Evolutionary conservation across 2,329 filamentous ascomycete species (phyloP).

Genomic region (Apiospora marii): DNA sequence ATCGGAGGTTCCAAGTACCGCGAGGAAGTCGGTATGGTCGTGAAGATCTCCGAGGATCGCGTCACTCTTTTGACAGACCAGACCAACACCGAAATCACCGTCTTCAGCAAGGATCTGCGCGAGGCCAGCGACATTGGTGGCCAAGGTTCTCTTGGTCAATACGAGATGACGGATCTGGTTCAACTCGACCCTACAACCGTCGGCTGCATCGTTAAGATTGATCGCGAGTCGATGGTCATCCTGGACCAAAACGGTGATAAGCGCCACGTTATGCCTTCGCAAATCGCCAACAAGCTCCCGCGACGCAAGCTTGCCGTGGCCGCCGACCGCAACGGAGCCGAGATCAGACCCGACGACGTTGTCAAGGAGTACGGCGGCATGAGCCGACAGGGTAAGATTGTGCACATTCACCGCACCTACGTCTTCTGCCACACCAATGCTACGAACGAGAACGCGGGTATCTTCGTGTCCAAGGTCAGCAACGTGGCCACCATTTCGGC

Average conservation of each 20-base stretch:
- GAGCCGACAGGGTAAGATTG: constrained; percentile 84
- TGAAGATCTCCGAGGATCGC: constrained; percentile 89
- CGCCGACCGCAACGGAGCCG: constrained; percentile 90
- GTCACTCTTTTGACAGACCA: constrained; percentile 94
- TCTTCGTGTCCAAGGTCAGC: constrained; percentile 85
- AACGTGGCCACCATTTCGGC: constrained; percentile 93
- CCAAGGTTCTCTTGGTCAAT: constrained; percentile 84
- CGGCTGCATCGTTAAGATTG: constrained; percentile 92
- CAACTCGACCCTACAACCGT: constrained; percentile 94
- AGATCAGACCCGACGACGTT: constrained; percentile 90
- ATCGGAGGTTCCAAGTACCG: constrained; percentile 94
- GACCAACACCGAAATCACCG: constrained; percentile 91
- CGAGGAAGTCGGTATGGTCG: constrained; percentile 96
- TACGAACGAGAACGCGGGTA: constrained; percentile 84
- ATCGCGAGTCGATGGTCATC: constrained; percentile 88
- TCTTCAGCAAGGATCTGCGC: constrained; percentile 96
- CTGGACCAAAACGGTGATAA: constrained; percentile 89
- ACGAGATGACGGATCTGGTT: constrained; percentile 90
- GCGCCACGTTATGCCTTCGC: constrained; percentile 85
- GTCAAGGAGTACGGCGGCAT: constrained; percentile 91
- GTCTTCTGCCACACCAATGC: constrained; percentile 89
- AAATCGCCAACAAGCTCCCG: constrained; percentile 88
- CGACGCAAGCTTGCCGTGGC: constrained; percentile 85
- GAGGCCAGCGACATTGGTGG: constrained; percentile 93
- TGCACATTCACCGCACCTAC: constrained; percentile 93